Evolutionary conservation across 352 stramenopile genomes (phyloP).

Genomic region (Phytophthora lateralis): DNA sequence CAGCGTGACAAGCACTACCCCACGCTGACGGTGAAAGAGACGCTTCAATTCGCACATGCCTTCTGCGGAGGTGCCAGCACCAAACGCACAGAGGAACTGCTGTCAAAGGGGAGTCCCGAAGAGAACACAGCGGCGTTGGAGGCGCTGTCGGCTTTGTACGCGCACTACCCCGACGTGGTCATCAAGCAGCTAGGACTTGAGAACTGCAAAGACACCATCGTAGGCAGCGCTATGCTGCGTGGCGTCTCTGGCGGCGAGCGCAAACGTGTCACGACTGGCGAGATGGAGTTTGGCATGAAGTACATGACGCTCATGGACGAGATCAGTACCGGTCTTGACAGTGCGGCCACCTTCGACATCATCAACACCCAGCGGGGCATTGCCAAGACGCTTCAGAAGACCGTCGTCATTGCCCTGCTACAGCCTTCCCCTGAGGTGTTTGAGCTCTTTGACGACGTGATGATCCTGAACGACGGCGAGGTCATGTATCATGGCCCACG

Average conservation of each 20-base stretch:
- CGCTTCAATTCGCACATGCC: slow-evolving; percentile 46
- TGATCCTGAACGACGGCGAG: slow-evolving; percentile 27
- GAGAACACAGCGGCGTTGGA: slow-evolving; percentile 24
- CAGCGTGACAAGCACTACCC: slow-evolving; percentile 90
- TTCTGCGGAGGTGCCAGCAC: slow-evolving; percentile 44
- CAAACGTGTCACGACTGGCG: slow-evolving; percentile 75
- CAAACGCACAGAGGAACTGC: slow-evolving; percentile 10
- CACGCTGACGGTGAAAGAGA: slow-evolving; percentile 53
- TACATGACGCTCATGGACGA: slow-evolving; percentile 89
- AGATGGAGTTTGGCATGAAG: slow-evolving; percentile 87
- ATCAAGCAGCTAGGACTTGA: slow-evolving; percentile 50
- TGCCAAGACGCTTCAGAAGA: slow-evolving; percentile 31
- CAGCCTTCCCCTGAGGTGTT: slow-evolving; percentile 70
- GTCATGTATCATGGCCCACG: slow-evolving; percentile 31
- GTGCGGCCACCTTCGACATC: slow-evolving; percentile 55
- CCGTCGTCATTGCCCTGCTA: slow-evolving; percentile 64
- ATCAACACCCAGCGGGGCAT: slow-evolving; percentile 38
- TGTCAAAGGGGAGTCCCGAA: slow-evolving; percentile 21
- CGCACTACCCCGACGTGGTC: slow-evolving; percentile 38
- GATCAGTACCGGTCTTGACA: slow-evolving; percentile 93
- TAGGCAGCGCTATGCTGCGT: slow-evolving; percentile 54
- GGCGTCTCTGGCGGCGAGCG: slow-evolving; percentile 72
- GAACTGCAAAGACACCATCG: slow-evolving; percentile 60
- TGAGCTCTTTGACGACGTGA: slow-evolving; percentile 23
- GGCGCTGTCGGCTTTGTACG: slow-evolving; percentile 20